A percentile compares a stretch with the other conserved stretches of the same genome.
These are phyloP conservation scores for Hypomyces rosellus DNA, from an alignment of 2,329 filamentous ascomycete species.

Conservation along the genomic window DNA sequence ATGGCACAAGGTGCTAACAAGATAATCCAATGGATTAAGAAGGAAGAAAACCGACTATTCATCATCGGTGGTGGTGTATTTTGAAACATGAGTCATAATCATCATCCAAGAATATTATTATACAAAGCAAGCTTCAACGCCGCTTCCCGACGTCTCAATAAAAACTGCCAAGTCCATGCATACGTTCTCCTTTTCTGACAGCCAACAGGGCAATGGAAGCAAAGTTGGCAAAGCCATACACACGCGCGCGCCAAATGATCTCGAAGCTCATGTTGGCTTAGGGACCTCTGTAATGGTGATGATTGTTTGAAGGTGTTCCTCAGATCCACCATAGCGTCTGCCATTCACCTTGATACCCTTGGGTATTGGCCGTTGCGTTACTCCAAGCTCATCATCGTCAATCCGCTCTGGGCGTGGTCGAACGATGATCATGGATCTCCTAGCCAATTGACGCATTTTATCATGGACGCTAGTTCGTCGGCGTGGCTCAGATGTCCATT, in stretches of 20 bases:
- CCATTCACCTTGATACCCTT: conserved; percentile 4
- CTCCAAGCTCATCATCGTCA: conserved; percentile 19
- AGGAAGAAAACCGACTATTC: conserved; percentile 89
- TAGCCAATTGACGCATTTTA: conserved; percentile 28
- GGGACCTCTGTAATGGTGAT: conserved; percentile 14
- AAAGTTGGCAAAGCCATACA: too few species aligned
- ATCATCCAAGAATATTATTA: conserved; percentile 8
- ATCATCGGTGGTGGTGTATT: conserved; percentile 96
- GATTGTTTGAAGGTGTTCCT: conserved; percentile 11
- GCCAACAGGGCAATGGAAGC: too few species aligned
- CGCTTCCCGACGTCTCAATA: background rate
- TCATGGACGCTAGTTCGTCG: conserved; percentile 27
- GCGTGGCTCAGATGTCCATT: conserved; percentile 22
- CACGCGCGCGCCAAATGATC: too few species aligned
- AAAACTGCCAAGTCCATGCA: background rate
- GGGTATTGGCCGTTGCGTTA: conserved; percentile 2
- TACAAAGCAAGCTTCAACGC: conserved; percentile 6
- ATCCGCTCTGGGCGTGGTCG: conserved; percentile 18
- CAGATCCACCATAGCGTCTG: background rate
- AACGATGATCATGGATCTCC: conserved; percentile 23
- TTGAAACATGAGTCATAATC: conserved; percentile 23
- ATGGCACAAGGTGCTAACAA: conserved; percentile 83
- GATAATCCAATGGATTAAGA: conserved; percentile 84
- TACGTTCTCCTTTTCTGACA: background rate
- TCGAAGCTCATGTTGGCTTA: conserved; percentile 8